Evolutionary conservation across 164 flowering plant genomes (phyloP).

Genomic region (Aristolochia fimbriata): DNA sequence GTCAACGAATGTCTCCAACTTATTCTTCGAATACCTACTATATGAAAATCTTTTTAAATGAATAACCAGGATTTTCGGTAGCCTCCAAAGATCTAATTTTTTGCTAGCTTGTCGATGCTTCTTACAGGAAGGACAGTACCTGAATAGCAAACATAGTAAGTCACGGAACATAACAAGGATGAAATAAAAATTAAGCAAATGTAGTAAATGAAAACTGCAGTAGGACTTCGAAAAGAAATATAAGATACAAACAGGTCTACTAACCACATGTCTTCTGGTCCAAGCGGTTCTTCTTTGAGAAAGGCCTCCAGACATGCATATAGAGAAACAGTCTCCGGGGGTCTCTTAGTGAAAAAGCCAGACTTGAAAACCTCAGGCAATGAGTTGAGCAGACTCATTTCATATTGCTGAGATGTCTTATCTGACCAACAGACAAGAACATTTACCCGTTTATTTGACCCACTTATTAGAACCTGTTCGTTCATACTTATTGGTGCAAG

Average conservation of each 20-base stretch:
- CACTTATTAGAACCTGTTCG: conserved; percentile 26
- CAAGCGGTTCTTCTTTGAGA: conserved; percentile 92
- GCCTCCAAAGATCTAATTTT: conserved; percentile 94
- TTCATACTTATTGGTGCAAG: conserved; percentile 35
- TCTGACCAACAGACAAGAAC: conserved; percentile 65
- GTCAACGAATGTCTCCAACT: conserved; percentile 82
- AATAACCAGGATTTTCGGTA: conserved; percentile 84
- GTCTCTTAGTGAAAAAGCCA: conserved; percentile 40
- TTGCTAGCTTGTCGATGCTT: conserved; percentile 82
- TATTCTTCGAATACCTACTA: conserved; percentile 68
- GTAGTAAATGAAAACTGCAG: not conserved
- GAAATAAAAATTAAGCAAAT: too few species aligned
- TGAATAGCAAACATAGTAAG: conserved; percentile 8
- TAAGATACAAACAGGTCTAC: conserved; percentile 11
- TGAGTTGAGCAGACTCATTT: conserved; percentile 35
- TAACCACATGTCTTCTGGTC: conserved; percentile 99
- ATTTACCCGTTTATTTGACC: conserved; percentile 26
- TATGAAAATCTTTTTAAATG: conserved; percentile 92
- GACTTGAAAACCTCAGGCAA: conserved; percentile 70
- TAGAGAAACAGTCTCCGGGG: conserved; percentile 73
- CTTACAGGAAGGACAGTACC: conserved; percentile 93
- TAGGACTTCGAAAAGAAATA: not conserved
- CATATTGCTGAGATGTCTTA: conserved; percentile 35
- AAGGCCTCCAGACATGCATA: conserved; percentile 91
- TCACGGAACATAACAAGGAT: too few species aligned